Evolutionary conservation across 2,329 filamentous ascomycete genomes (phyloP).

Genomic region (Emergomyces africanus): DNA sequence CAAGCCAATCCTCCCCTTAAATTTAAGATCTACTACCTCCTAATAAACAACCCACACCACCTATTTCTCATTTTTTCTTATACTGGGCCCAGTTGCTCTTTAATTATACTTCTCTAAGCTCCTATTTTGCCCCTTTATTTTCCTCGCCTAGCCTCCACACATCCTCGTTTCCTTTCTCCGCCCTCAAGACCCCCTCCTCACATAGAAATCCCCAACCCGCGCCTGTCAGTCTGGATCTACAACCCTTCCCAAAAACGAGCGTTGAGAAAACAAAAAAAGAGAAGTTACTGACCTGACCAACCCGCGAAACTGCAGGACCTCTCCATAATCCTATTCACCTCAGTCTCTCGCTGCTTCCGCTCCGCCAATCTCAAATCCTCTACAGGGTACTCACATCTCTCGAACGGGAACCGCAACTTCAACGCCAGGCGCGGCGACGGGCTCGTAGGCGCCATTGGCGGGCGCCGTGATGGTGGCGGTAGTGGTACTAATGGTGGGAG

Average conservation of each 20-base stretch:
- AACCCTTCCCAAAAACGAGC: neutral
- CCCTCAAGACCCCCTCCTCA: neutral
- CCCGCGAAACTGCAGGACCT: slow-evolving; percentile 27
- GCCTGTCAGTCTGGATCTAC: neutral
- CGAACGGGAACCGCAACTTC: slow-evolving; percentile 9
- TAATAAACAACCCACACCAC: neutral
- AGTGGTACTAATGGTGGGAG: slow-evolving; percentile 20
- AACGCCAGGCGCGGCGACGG: slow-evolving; percentile 15
- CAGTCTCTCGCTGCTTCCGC: slow-evolving; percentile 26
- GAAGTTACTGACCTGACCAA: neutral
- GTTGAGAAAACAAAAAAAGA: slow-evolving; percentile 3
- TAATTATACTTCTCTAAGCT: neutral
- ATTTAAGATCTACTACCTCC: neutral
- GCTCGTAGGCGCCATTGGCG: slow-evolving; percentile 25
- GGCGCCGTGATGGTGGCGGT: slow-evolving; percentile 9
- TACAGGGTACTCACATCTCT: slow-evolving; percentile 23
- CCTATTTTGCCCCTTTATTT: neutral
- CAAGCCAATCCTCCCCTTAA: neutral
- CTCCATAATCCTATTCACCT: slow-evolving; percentile 34
- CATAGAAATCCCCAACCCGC: neutral
- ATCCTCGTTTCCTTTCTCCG: neutral
- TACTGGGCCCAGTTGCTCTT: neutral
- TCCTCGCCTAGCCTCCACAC: neutral
- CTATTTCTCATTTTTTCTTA: neutral
- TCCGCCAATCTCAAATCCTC: slow-evolving; percentile 16